Evolutionary conservation across 495 filamentous ascomycete genomes (phyloP).

Genomic region (Hypoxylon cercidicola): DNA sequence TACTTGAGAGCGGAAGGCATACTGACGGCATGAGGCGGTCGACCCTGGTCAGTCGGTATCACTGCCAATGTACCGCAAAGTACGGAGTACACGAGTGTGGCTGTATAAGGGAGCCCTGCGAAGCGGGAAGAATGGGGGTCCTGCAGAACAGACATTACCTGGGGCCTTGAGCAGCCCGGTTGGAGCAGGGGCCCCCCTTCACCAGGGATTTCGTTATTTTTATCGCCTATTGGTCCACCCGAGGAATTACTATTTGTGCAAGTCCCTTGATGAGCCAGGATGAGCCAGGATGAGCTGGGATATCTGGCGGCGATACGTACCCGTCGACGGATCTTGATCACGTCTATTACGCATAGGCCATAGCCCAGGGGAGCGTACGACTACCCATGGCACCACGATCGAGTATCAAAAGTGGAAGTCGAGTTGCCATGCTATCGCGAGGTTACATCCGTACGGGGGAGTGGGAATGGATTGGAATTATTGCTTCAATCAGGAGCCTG

Average conservation of each 20-base stretch:
- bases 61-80: constrained; percentile 9
- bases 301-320: constrained; percentile 35
- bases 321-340: constrained; percentile 38
- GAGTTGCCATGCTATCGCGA: constrained; percentile 34
- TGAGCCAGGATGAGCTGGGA: constrained; percentile 28
- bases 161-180: constrained; percentile 27
- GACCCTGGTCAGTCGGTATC: constrained; percentile 31
- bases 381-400: constrained; percentile 29
- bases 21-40: constrained; percentile 35
- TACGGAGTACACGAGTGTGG: constrained; percentile 35
- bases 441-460: constrained; percentile 37
- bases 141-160: constrained; percentile 31
- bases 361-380: constrained; percentile 18
- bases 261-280: constrained; percentile 29
- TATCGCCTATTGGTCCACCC: constrained; percentile 41
- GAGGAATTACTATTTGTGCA: constrained; percentile 39
- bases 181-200: constrained; percentile 21
- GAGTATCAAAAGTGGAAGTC: constrained; percentile 31
- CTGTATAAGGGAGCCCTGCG: constrained; percentile 37
- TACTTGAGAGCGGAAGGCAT: constrained; percentile 33
- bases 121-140: constrained; percentile 41
- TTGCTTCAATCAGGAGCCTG: constrained; percentile 18
- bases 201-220: constrained; percentile 37
- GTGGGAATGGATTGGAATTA: constrained; percentile 16
- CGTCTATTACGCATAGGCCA: constrained; percentile 10